Base-by-base conservation (phyloP, 345 rosid species). In the Psidium guajava region DNA sequence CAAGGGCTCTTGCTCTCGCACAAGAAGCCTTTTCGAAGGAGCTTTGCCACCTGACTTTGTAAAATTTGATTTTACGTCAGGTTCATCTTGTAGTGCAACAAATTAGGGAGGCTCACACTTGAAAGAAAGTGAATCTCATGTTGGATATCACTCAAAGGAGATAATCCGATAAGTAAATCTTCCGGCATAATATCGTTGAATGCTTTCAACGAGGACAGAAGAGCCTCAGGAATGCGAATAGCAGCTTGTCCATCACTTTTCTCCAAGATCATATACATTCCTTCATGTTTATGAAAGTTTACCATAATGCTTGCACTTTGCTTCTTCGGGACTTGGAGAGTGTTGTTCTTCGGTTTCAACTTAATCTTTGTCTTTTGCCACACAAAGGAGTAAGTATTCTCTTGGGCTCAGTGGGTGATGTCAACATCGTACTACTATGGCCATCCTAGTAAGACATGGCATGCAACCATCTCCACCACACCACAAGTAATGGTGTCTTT, bases 11-110 rank as follows among this genome's bases (percentile, higher is more conserved):
- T 64, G 18, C 85, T 82, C 36, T 83, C 85, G 4, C 52, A 21
- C 4, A 83, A 27, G 24, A 16, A 22, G 18, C 83, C 85, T 21
- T 86, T 86, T 14, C 32, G 18, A 5, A 86, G 47, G 12, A 83
- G 28, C 8, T 86, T 85, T 11, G 73, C 85, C 2, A 86, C 83
- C n/a, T 73, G n/a, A 4, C 27, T 74, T 57, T 21, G 25, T 8
- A 86, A 42, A 12, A 64, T 83, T 22, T 69, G 42, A 50, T 56
- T 54, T 50, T 86, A 83, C 21, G 56, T 20, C 9, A 80, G 83
- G 6, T 83, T 86, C 86, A 77, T 86, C 12, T 40, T 8, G 56
- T 86, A 86, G 57, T 86, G 85, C 9, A 47, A 20, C 44, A 83
- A 21, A 74, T 86, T 86, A 18, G 87, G 87, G 32, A 86, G 49